Evolutionary conservation across 78 protist species (phyloP), one percentile per base, ranked within the genome.

Genomic region (Dictyostelium brefeldianum): DNA sequence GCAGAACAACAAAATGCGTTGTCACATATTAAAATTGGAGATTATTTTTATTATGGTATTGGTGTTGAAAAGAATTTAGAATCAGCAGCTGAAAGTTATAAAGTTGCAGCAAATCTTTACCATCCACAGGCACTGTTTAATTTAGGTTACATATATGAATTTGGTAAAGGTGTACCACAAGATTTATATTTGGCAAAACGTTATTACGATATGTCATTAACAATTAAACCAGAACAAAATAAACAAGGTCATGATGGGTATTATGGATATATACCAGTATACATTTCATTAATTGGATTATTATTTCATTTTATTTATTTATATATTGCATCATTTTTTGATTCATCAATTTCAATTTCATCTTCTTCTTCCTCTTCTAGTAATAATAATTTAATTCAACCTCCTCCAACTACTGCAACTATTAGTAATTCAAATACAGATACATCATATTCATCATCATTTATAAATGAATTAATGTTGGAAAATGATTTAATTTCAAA

Each of bases 111-210:
- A 12, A 89, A 74, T 27, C 70, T 87, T 5, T 41, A 87, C 4
- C 50, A 83, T 22, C 70, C 97, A 10, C 97, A 97, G 67, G 98
- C 97, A 36, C 31, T 83, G 27, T 97, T 95, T 83, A 96, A 97
- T 78, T 85, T 97, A 20, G 98, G 98, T 20, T 96, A 89, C 48
- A 92, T 97, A 94, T 95, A 97, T 62, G 93, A 97, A 73, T 81
- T 75, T 75, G 98, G 97, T 29, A 25, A 90, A 56, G 98, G 98
- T 43, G 47, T 90, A 11, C 80, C 96, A 20, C 87, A 77, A 74
- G 98, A 97, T 74, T 62, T 94, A 14, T 97, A 89, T 53, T 59
- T 97, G 11, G 99, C 99, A 10, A 96, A 97, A 36, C 54, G 99
- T 53, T 95, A 95, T 81, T 97, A 97, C 62, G 99, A 97, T 48